Percentiles rank a stretch among this genome's conserved stretches.
Evolutionary conservation across 2,329 filamentous ascomycete genomes (phyloP).

Genomic region (Scleromitrula shiraiana): DNA sequence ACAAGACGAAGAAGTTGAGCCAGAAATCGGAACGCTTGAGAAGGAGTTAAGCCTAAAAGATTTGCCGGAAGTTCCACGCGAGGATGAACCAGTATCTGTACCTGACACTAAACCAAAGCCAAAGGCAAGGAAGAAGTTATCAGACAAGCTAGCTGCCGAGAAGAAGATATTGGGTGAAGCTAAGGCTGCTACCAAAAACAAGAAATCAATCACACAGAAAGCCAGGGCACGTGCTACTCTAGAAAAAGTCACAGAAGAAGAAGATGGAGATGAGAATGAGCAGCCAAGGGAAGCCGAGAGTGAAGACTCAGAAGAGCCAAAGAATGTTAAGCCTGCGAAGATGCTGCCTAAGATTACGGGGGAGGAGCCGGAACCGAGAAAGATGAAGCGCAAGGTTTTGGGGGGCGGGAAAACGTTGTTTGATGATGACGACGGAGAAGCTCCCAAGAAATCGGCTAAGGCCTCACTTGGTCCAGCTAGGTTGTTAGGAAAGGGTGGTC

Average conservation of each 20-base stretch:
- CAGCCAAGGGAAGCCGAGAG: conserved; percentile 28
- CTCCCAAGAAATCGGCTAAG: conserved; percentile 31
- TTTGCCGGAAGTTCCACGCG: background rate
- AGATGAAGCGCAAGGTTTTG: conserved; percentile 67
- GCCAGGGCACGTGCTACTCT: conserved; percentile 26
- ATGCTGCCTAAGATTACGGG: conserved; percentile 10
- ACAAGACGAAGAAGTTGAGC: conserved; percentile 8
- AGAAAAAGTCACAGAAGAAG: conserved; percentile 36
- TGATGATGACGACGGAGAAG: conserved; percentile 58
- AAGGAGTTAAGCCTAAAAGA: conserved; percentile 7
- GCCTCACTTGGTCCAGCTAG: conserved; percentile 25
- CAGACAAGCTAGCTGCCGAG: conserved; percentile 25
- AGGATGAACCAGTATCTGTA: conserved; percentile 4
- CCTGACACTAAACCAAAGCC: conserved; percentile 11
- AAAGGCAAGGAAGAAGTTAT: conserved; percentile 20
- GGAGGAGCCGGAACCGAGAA: conserved; percentile 30
- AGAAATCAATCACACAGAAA: conserved; percentile 29
- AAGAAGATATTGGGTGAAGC: conserved; percentile 36
- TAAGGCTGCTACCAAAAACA: conserved; percentile 27
- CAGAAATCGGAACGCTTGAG: conserved; percentile 8
- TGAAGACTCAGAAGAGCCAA: conserved; percentile 4
- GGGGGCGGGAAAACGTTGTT: conserved; percentile 61
- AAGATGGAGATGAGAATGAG: conserved; percentile 19
- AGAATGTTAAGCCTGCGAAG: conserved; percentile 13
- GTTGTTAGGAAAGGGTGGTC: conserved; percentile 26